Base-by-base conservation (phyloP, 345 rosid species). In the Tarenaya hassleriana region DNA sequence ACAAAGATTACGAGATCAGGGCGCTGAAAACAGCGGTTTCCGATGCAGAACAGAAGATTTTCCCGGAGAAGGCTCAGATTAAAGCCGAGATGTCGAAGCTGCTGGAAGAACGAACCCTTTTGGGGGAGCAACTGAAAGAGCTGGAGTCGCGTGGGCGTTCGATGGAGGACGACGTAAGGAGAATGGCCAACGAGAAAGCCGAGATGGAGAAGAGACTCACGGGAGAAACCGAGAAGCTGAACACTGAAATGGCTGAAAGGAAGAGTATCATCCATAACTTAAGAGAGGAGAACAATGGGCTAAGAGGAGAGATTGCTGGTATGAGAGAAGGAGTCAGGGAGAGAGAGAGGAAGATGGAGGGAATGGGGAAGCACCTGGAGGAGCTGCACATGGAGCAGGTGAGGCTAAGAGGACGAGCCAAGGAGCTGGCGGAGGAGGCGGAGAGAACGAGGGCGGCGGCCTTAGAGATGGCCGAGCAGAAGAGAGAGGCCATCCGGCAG, bases 401-500 rank as follows among this genome's bases (percentile, higher is more conserved):
- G 49, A 74, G 65, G 66, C 64, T 84, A 13, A 78, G 77, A 47
- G 45, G 34, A 50, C 62, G 70, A 66, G 71, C 63, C 0, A 69
- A 56, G 55, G 83, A 72, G 57, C 62, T 81, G 12, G 74, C 55
- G 48, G 75, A 66, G 44, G 83, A 77, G 72, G 55, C 75, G 3
- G 73, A 81, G 69, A 77, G 34, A 66, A 77, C 70, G 21, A 75
- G 68, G 58, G 50, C 54, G 11, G 0, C 52, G 47, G 75, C 76
- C 19, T 27, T 51, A 35, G 94, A 81, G 52, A 58, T 79, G 37
- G 88, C 77, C 7, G 88, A 84, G 48, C 71, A 77, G 70, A 84
- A 84, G 69, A 59, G 86, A 61, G 88, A 82, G 61, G 95, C 80
- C 1, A 83, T 82, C 34, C 59, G 95, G 44, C 91, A 82, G 41